These are phyloP conservation scores for Boletus fagicola DNA, from an alignment of 768 basidiomycete species.

Conservation along the genomic window DNA sequence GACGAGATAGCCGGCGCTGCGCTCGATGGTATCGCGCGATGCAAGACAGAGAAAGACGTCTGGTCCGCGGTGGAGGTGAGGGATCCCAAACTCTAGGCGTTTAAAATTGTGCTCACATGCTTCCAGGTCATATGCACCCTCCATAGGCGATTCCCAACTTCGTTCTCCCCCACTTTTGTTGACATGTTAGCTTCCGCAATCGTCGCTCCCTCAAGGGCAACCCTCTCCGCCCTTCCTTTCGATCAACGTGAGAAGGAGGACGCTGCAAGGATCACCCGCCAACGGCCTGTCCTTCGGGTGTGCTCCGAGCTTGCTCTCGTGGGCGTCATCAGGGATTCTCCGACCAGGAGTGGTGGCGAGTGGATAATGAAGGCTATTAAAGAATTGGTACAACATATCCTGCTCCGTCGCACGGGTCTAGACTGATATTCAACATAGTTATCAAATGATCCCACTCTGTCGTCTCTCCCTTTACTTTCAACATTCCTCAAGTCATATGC, in stretches of 20 bases:
- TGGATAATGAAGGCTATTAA: conserved; percentile 87
- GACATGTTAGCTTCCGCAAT: conserved; percentile 56
- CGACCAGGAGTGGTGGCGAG: conserved; percentile 72
- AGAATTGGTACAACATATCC: conserved; percentile 63
- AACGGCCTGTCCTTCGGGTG: conserved; percentile 82
- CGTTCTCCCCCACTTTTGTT: conserved; percentile 74
- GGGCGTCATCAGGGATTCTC: conserved; percentile 74
- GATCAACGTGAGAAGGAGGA: conserved; percentile 96
- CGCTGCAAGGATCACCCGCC: conserved; percentile 67
- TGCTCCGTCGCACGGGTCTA: conserved; percentile 10
- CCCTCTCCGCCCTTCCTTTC: conserved; percentile 53
- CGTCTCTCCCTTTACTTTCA: conserved; percentile 85
- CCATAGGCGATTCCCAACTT: conserved; percentile 80
- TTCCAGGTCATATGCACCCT: conserved; percentile 81
- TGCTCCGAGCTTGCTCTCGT: conserved; percentile 89
- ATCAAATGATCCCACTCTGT: conserved; percentile 81
- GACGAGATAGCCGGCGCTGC: conserved; percentile 90
- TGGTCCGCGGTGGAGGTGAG: conserved; percentile 90
- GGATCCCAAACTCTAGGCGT: conserved; percentile 1
- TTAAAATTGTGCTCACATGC: neutral
- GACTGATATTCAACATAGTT: conserved; percentile 48
- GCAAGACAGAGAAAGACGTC: conserved; percentile 91
- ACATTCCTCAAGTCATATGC: conserved; percentile 94
- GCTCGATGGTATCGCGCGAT: conserved; percentile 79
- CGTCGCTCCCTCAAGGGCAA: conserved; percentile 55